phyloP scores from a whole-genome alignment of 257 asterid species.

The Przewalskia tangutica region DNA sequence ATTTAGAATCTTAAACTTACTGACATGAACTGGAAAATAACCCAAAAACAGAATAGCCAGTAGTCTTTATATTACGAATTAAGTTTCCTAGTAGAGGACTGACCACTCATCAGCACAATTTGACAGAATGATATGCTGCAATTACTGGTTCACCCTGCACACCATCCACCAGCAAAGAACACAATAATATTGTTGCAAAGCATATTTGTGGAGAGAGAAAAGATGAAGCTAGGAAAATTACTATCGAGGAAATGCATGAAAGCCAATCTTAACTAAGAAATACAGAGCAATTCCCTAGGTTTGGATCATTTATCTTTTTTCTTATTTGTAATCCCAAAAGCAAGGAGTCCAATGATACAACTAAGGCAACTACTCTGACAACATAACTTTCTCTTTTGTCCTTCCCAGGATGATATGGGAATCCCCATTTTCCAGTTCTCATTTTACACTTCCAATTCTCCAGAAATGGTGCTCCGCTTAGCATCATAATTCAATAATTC shows the following conservation, averaged over 20 bases:
- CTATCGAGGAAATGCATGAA: neutral
- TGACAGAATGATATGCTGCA: neutral
- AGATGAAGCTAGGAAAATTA: neutral
- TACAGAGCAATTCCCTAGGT: neutral
- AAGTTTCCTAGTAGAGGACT: neutral
- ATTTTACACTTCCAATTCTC: neutral
- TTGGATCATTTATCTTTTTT: neutral
- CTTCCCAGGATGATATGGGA: neutral
- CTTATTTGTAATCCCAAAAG: neutral
- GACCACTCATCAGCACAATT: neutral
- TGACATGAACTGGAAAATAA: too few species aligned
- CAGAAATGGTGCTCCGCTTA: neutral
- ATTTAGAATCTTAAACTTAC: neutral
- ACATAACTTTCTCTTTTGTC: neutral
- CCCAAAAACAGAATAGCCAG: neutral
- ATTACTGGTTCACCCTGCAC: neutral
- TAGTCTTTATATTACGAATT: neutral
- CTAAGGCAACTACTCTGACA: neutral
- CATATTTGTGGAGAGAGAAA: neutral
- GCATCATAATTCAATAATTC: neutral
- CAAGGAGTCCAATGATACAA: neutral
- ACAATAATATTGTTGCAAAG: neutral
- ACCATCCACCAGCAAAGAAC: neutral
- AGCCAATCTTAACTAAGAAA: neutral
- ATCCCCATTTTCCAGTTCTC: neutral